phyloP scores from a whole-genome alignment of 495 filamentous ascomycete species.

The Neurospora terricola region DNA sequence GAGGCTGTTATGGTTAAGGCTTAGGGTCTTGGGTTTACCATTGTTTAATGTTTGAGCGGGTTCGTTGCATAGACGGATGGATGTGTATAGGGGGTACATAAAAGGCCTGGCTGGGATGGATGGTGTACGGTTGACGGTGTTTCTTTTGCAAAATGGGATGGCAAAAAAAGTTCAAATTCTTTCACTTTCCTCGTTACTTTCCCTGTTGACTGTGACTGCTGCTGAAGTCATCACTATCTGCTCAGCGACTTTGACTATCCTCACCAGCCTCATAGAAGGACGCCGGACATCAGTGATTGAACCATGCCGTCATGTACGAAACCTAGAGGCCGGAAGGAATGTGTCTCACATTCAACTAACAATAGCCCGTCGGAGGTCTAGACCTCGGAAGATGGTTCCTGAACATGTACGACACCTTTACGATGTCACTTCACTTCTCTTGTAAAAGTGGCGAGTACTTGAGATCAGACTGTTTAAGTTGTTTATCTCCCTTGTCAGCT shows the following conservation, averaged over 20 bases:
- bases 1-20: conserved; percentile 15
- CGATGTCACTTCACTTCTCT: not conserved
- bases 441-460: no score
- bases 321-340: not conserved
- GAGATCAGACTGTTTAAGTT: no score
- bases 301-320: not conserved
- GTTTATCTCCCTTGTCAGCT: no score
- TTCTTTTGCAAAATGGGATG: not conserved
- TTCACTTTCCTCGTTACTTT: not conserved
- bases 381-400: not conserved
- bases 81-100: not conserved
- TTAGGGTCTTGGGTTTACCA: not conserved
- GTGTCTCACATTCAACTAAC: not conserved
- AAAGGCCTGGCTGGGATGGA: not conserved
- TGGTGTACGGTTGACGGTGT: not conserved
- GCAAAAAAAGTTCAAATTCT: not conserved
- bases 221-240: not conserved
- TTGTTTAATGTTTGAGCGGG: not conserved
- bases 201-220: not conserved
- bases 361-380: not conserved
- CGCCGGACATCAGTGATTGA: not conserved
- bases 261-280: not conserved
- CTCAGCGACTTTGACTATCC: not conserved
- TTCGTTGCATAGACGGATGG: not conserved
- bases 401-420: not conserved